phyloP scores from a whole-genome alignment of 164 flowering plant species.

The Vitis cinerea region DNA sequence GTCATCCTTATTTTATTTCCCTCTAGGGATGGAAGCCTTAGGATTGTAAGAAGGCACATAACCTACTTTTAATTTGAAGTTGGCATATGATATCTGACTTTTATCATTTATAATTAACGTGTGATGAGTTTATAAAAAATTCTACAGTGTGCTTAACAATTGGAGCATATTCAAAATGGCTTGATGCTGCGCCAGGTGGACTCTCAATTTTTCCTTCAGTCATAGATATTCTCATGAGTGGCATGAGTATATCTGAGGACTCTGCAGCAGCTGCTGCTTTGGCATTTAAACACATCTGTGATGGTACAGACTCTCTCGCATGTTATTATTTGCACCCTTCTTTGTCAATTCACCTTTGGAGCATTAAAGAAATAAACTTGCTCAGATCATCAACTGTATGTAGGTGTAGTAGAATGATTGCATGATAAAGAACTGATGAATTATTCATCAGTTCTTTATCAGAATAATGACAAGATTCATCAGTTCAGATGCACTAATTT shows the following conservation, averaged over 20 bases:
- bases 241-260: slow-evolving; percentile 93
- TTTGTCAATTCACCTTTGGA: not conserved
- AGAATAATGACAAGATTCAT: too few species aligned
- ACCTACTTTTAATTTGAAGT: not conserved
- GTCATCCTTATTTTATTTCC: not conserved
- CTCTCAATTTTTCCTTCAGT: slow-evolving; percentile 63
- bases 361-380: not conserved
- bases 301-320: slow-evolving; percentile 46
- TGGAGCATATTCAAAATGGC: slow-evolving; percentile 99
- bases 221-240: slow-evolving; percentile 78
- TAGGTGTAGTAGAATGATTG: not conserved
- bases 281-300: slow-evolving; percentile 93
- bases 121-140: slow-evolving; percentile 1
- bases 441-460: too few species aligned
- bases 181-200: slow-evolving; percentile 78
- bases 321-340: not conserved
- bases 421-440: too few species aligned
- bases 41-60: not conserved
- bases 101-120: slow-evolving; percentile 1
- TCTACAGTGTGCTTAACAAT: slow-evolving; percentile 78
- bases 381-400: not conserved
- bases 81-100: not conserved
- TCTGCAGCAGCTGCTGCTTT: slow-evolving; percentile 95
- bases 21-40: not conserved
- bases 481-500: too few species aligned